Base-by-base conservation (phyloP, 129 eudicot genomes). In the Tagetes erecta region DNA sequence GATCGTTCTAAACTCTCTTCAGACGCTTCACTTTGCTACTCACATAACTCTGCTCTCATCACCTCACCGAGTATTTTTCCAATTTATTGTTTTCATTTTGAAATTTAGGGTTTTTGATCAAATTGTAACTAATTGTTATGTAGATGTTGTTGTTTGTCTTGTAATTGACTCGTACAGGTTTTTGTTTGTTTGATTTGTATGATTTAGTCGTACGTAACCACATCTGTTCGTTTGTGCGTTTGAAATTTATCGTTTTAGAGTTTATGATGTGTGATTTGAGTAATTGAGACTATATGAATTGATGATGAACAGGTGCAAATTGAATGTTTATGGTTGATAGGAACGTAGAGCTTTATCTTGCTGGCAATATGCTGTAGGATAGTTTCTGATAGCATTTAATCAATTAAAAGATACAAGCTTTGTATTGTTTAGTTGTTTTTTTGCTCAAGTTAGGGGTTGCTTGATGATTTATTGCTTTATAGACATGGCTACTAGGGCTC, bases 81-180 rank as follows among this genome's bases (percentile, higher is more conserved):
- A 60, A 49, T 65, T 56, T 51, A 6, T 70, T 64, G 45, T 44
- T 70, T 70, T 58, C 38, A 59, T 49, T 37, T 66, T 52, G 37
- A 60, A 70, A 49, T 60, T 78, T 78, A 58, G 71, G 76, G 82
- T 70, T 78, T 68, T 27, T 59, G 6, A 70, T 39, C 44, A 33
- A 47, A 10, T 1, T 46, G 47, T 57, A 50, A 9, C 13, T 49
- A 0, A 13, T 1, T 37, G 31, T 78, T 12, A 40, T 11, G 7
- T 68, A 44, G 31, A 0, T 70, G 13, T 39, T 46, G 0, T n/a
- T 35, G 20, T 60, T 60, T 46, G 3, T n/a, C 0, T 38, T 47
- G 50, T 49, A 70, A 49, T 10, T 31, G 76, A 58, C 30, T 49
- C 64, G 30, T 64, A 2, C 33, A 75, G 8, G 65, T 35, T 64